Base-by-base conservation (phyloP, 768 basidiomycete species). In the Phylloporus sp. region DNA sequence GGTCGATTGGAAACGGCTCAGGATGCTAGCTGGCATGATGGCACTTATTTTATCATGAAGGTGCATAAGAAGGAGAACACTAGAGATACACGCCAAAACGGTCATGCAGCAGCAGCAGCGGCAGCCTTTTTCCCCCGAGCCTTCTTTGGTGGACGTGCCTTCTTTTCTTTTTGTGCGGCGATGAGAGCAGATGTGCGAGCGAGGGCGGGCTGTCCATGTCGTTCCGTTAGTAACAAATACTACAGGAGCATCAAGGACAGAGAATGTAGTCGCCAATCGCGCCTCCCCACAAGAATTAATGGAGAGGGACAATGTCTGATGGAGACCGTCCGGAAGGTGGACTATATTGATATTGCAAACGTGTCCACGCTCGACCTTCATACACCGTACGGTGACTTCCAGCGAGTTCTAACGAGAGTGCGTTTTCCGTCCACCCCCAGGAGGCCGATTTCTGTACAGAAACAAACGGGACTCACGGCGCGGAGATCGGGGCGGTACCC, bases 341-440 rank as follows among this genome's bases (percentile, higher is more conserved):
- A 56, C 59, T 9, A 22, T 2, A 33, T 74, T 57, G 68, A 63
- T 91, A 68, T 91, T 82, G 88, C 88, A 91, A 78, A 86, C 86
- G 71, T 87, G 83, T 91, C 88, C 86, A 91, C 88, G 79, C 88
- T 86, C 86, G 77, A 71, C 86, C 76, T 84, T 90, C 86, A 83
- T 83, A 66, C 69, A 70, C 75, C 74, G 68, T 67, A 61, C 37
- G 71, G 76, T 67, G 67, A 57, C 66, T 61, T 87, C 84, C 84
- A 79, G 86, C 75, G 84, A 88, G 88, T 88, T 91, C 88, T 91
- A 91, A 83, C 83, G 82, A 79, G 82, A 83, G 71, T 90, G 88
- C 86, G 70, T 73, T 60, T 54, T 32, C n/a, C 24, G 34, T 40
- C 28, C 34, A n/a, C 38, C 28, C 38, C 46, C 53, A 20, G 40